phyloP scores from a whole-genome alignment of 2,329 filamentous ascomycete species.

The Botryotinia convoluta region DNA sequence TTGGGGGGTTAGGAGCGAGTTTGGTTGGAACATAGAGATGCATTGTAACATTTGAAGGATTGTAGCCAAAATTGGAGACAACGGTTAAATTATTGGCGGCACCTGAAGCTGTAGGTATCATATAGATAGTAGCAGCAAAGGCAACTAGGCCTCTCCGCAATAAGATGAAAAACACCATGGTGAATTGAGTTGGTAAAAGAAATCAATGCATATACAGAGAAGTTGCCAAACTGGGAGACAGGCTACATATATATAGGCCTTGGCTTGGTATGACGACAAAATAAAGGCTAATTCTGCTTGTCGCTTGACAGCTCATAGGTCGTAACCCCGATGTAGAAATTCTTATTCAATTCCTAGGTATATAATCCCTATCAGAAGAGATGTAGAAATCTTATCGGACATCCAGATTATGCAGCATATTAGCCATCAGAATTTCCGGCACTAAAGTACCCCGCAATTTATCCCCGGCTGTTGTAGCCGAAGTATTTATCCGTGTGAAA shows the following conservation, averaged over 20 bases:
- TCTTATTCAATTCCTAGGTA: background rate
- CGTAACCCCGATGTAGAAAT: background rate
- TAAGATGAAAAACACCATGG: background rate
- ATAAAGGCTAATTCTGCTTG: background rate
- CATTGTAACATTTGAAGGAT: slow-evolving; percentile 31
- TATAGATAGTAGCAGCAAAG: background rate
- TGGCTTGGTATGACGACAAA: background rate
- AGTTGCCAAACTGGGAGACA: no score
- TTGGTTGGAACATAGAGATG: slow-evolving; percentile 33
- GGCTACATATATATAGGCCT: background rate
- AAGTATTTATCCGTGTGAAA: slow-evolving; percentile 1
- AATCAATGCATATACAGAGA: background rate
- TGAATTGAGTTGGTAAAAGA: background rate
- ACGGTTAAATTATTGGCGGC: slow-evolving; percentile 15
- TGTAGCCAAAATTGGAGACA: slow-evolving; percentile 28
- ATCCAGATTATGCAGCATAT: background rate
- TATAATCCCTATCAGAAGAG: background rate
- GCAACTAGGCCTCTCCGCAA: background rate
- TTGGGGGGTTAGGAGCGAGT: slow-evolving; percentile 25
- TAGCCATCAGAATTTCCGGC: background rate
- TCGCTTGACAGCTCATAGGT: slow-evolving; percentile 1
- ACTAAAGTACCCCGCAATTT: slow-evolving; percentile 5
- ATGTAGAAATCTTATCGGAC: background rate
- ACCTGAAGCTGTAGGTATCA: background rate
- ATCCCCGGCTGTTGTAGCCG: background rate